phyloP scores from a whole-genome alignment of 2,329 filamentous ascomycete species.

The Magnaporthiopsis poae region DNA sequence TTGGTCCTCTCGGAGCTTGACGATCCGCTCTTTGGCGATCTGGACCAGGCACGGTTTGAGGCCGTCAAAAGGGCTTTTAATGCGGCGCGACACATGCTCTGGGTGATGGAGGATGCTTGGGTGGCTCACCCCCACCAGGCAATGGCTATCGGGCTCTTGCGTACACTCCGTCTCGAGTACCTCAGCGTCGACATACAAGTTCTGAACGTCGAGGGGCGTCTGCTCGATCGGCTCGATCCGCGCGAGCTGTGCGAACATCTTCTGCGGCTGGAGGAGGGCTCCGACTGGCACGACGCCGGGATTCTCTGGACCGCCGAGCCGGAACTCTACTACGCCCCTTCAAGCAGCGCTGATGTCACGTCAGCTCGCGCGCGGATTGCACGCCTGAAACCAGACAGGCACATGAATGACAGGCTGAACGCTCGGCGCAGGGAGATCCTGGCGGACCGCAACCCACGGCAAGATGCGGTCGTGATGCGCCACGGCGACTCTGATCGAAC shows the following conservation, averaged over 20 bases:
- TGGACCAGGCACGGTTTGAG: conserved; percentile 9
- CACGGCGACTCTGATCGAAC: too few relatives aligned
- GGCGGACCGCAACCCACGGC: too few relatives aligned
- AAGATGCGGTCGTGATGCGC: too few relatives aligned
- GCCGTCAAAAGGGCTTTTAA: background rate
- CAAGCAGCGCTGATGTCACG: too few relatives aligned
- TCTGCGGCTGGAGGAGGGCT: conserved; percentile 12
- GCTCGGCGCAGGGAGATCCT: too few relatives aligned
- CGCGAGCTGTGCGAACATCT: conserved; percentile 9
- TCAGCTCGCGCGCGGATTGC: too few relatives aligned
- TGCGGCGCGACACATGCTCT: conserved; percentile 17
- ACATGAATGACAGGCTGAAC: too few relatives aligned
- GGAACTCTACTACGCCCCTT: too few relatives aligned
- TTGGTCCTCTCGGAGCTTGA: conserved; percentile 1
- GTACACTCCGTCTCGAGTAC: conserved; percentile 15
- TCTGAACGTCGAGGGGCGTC: conserved; percentile 13
- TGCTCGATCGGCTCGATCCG: too few relatives aligned
- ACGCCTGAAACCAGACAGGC: too few relatives aligned
- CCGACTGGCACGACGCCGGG: conserved; percentile 8
- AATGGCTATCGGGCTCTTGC: conserved; percentile 15
- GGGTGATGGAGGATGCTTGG: conserved; percentile 20
- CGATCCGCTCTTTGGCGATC: background rate
- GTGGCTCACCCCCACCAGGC: conserved; percentile 15
- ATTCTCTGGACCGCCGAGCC: conserved; percentile 21
- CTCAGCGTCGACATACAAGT: conserved; percentile 16